These are phyloP conservation scores for Flaveria sonorensis DNA, from an alignment of 129 eudicot genomes.

Conservation along the genomic window DNA sequence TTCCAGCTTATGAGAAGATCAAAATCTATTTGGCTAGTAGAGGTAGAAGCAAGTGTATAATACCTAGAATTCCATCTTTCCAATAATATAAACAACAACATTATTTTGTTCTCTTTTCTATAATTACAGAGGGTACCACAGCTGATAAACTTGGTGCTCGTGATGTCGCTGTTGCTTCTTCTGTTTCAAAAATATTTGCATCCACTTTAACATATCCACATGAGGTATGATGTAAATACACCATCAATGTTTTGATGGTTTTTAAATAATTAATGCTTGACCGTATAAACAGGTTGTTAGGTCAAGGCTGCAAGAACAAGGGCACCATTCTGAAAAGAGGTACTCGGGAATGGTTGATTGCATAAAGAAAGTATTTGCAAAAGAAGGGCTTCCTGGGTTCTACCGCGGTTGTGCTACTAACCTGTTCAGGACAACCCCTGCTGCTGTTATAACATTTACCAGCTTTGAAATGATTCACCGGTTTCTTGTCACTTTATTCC, in stretches of 20 bases:
- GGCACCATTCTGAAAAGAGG: slow-evolving; percentile 87
- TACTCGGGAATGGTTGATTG: slow-evolving; percentile 84
- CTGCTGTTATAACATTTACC: slow-evolving; percentile 94
- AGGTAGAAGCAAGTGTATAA: slow-evolving; percentile 38
- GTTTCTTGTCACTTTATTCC: slow-evolving; percentile 55
- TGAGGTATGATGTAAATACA: slow-evolving; percentile 59
- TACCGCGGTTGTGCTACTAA: slow-evolving; percentile 98
- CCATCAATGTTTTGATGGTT: not conserved
- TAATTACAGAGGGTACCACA: slow-evolving; percentile 59
- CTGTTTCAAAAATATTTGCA: slow-evolving; percentile 90
- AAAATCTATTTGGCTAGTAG: slow-evolving; percentile 78
- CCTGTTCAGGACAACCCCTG: slow-evolving; percentile 86
- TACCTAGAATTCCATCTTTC: not conserved
- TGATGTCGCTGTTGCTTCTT: slow-evolving; percentile 92
- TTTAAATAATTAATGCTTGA: not conserved
- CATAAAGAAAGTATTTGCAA: slow-evolving; percentile 64
- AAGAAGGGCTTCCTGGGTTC: slow-evolving; percentile 81
- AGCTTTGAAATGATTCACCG: slow-evolving; percentile 98
- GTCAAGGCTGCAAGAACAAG: slow-evolving; percentile 96
- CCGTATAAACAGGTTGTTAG: slow-evolving; percentile 71
- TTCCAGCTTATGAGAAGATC: slow-evolving; percentile 88
- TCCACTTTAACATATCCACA: slow-evolving; percentile 96
- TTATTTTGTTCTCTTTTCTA: not conserved
- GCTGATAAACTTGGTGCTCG: slow-evolving; percentile 72
- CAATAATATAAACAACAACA: not conserved